A percentile compares a stretch with the other conserved stretches of the same genome.
phyloP scores from a whole-genome alignment of 768 basidiomycete species.

The Crepidotus variabilis region DNA sequence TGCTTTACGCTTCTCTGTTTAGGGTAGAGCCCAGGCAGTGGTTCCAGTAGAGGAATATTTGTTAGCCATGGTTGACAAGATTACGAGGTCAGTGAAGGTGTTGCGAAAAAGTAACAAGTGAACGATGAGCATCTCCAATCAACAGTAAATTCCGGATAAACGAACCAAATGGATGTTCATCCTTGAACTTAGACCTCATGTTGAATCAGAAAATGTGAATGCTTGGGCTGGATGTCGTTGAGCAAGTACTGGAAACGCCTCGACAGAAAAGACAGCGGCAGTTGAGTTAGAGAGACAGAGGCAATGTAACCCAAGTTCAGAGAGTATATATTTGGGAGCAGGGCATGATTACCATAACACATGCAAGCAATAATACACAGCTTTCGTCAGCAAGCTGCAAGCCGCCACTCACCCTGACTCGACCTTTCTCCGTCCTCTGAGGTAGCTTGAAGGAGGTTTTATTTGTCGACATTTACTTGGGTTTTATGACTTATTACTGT shows the following conservation, averaged over 20 bases:
- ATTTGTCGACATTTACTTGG: too few relatives aligned
- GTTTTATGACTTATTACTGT: too few relatives aligned
- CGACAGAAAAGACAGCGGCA: not conserved
- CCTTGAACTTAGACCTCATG: conserved; percentile 97
- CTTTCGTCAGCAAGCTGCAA: not conserved
- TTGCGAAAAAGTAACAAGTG: conserved; percentile 20
- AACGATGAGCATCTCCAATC: conserved; percentile 20
- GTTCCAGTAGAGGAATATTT: not conserved
- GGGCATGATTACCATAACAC: too few relatives aligned
- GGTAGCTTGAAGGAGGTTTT: not conserved
- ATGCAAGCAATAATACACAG: not conserved
- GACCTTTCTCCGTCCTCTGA: not conserved
- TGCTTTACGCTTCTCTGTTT: conserved; percentile 95
- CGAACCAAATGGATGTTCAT: conserved; percentile 95
- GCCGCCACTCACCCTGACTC: not conserved
- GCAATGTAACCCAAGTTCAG: not conserved
- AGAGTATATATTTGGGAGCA: not conserved
- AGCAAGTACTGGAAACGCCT: not conserved
- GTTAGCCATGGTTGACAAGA: not conserved
- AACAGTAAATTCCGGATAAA: not conserved
- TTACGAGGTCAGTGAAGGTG: not conserved
- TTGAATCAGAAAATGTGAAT: not conserved
- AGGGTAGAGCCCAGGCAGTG: not conserved
- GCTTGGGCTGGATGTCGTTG: not conserved
- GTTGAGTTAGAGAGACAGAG: not conserved